phyloP scores from a whole-genome alignment of 305 asterid genomes.

The Galium porrigens region DNA sequence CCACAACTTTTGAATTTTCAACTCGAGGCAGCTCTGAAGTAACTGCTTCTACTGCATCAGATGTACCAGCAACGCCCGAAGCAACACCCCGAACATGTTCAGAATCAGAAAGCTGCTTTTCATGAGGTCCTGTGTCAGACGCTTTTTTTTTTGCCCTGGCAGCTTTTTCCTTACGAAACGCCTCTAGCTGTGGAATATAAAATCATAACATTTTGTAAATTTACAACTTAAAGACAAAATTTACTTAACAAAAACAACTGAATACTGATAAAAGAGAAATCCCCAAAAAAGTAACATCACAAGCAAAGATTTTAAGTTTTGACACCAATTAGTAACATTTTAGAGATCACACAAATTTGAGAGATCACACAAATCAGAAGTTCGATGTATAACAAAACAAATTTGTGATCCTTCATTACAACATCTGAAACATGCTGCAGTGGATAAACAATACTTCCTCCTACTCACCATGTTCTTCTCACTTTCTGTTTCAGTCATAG shows the following conservation, averaged over 20 bases:
- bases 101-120: constrained; percentile 33
- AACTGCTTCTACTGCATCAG: constrained; percentile 35
- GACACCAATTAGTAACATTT: neutral
- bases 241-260: neutral
- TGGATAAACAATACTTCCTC: neutral
- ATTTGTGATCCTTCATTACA: neutral
- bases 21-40: constrained; percentile 22
- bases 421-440: neutral
- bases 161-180: constrained; percentile 77
- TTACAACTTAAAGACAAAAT: neutral
- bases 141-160: constrained; percentile 53
- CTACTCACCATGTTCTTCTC: neutral
- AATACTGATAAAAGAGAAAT: neutral
- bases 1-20: constrained; percentile 25
- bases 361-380: neutral
- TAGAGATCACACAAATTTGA: neutral
- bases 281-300: neutral
- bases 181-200: constrained; percentile 51
- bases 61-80: constrained; percentile 39
- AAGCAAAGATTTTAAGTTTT: neutral
- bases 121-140: constrained; percentile 31
- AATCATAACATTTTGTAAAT: neutral
- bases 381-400: neutral
- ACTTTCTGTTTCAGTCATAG: neutral
- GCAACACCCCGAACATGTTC: constrained; percentile 28